Base-by-base conservation (phyloP, 164 flowering plant genomes). In the Nelumbo lutea region DNA sequence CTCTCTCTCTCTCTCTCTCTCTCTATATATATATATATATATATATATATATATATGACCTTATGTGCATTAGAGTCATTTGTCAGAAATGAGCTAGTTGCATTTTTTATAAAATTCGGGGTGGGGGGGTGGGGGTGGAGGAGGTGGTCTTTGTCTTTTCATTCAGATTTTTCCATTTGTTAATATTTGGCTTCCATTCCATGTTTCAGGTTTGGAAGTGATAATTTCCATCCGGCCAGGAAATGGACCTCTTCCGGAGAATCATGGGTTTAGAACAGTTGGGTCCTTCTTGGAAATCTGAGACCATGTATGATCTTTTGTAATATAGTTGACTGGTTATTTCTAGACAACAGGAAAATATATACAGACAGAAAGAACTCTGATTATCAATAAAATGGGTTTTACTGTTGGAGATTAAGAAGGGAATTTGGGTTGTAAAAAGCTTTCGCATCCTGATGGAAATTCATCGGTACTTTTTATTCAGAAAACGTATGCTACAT, bases 171-270 rank as follows among this genome's bases (percentile, higher is more conserved):
- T 11, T 27, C 42, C 42, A 39, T 48, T 65, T 27, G 39, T 27
- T 71, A 15, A 47, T 64, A 5, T 66, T 40, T 10, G 38, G 7
- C 0, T 11, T 61, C 48, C 0, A 9, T 27, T 70, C n/a, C 58
- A 4, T 64, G 42, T 79, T 78, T 70, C 85, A 95, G 99, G 99
- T 63, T 72, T 92, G 88, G 90, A 95, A 47, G 97, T 85, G 72
- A 74, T 88, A 14, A 84, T 95, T 14, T 92, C 99, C 13, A 57
- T 95, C 66, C 81, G 99, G 60, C 94, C 93, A 1, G 99, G 98
- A 77, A 95, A 95, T 68, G 93, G 78, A 43, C 87, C 94, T 67
- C 94, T 95, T 52, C 98, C 93, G 4, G 95, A 83, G 58, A 86
- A 83, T 69, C 98, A 95, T 57, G 94, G 91, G 38, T 92, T 92